Base-by-base conservation (phyloP, 129 eudicot species). In the Solidago caesia region DNA sequence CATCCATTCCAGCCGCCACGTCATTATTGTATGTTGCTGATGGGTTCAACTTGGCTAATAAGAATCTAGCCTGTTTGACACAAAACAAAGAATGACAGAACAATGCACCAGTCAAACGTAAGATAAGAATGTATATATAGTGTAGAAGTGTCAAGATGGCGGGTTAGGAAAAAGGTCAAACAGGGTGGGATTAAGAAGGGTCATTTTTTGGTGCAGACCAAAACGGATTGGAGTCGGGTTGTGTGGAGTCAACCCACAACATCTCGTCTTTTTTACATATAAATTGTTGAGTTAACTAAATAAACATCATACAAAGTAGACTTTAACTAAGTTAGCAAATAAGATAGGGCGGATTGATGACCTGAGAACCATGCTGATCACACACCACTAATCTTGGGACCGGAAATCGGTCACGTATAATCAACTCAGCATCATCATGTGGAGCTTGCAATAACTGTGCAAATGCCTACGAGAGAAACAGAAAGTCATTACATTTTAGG, bases 331-430 rank as follows among this genome's bases (percentile, higher is more conserved):
- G 13, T 8, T 56, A 5, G 43, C 8, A 56, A 4, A 44, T 5
- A 60, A 27, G 26, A 46, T 13, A 44, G 6, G 55, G 49, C 27
- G 7, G 53, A 47, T 46, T 5, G 27, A 5, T 64, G 44, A 92
- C 98, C 98, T 92, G 96, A 66, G 98, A 92, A 73, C 98, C 98
- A 83, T 92, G 98, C 81, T 92, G 96, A 86, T 92, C 98, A 70
- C 98, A 92, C 6, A 92, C 94, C 71, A 92, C 98, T 75, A 92
- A 84, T 85, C 98, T 87, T 58, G 98, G 98, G 72, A 87, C 93
- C 11, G 98, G 98, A 72, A 89, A 92, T 52, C 98, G 89, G 0
- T 92, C 98, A 5, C 74, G 95, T 60, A 92, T 84, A 43, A 92
- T 86, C 68, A 81, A 33, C 76, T 92, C 90, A 41, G 95, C 89